Evolutionary conservation across 176 grass and related monocot species (phyloP).

Genomic region (Carex scoparia): DNA sequence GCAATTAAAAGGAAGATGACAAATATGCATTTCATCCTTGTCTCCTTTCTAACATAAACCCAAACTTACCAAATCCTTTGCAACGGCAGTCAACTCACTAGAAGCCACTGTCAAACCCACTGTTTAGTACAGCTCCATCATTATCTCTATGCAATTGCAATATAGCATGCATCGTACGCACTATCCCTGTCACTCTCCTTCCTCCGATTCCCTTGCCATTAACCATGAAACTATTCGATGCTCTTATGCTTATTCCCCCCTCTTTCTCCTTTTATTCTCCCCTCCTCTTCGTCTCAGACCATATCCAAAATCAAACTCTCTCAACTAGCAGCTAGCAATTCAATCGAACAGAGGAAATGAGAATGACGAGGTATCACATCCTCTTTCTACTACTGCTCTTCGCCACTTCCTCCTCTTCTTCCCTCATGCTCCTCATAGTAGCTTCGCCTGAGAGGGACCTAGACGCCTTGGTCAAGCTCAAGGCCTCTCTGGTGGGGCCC

Average conservation of each 20-base stretch:
- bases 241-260: constrained; percentile 14
- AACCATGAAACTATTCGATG: constrained; percentile 9
- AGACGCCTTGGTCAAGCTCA: constrained; percentile 47
- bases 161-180: constrained; percentile 13
- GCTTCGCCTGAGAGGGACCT: constrained; percentile 16
- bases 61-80: not conserved
- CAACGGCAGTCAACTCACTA: constrained; percentile 18
- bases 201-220: not conserved
- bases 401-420: not conserved
- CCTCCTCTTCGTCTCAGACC: not conserved
- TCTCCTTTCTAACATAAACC: not conserved
- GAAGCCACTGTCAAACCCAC: constrained; percentile 12
- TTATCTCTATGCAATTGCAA: not conserved
- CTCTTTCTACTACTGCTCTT: constrained; percentile 15
- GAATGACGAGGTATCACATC: not conserved
- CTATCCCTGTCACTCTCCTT: not conserved
- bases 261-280: constrained; percentile 22
- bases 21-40: not conserved
- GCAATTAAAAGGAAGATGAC: no score
- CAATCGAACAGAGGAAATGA: not conserved
- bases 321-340: not conserved
- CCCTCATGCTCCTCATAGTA: not conserved
- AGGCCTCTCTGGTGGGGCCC: constrained; percentile 29
- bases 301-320: not conserved
- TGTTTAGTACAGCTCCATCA: not conserved